Percentiles rank a stretch among this genome's conserved stretches.
phyloP scores from a whole-genome alignment of 768 basidiomycete genomes.

The Mycena crocata region DNA sequence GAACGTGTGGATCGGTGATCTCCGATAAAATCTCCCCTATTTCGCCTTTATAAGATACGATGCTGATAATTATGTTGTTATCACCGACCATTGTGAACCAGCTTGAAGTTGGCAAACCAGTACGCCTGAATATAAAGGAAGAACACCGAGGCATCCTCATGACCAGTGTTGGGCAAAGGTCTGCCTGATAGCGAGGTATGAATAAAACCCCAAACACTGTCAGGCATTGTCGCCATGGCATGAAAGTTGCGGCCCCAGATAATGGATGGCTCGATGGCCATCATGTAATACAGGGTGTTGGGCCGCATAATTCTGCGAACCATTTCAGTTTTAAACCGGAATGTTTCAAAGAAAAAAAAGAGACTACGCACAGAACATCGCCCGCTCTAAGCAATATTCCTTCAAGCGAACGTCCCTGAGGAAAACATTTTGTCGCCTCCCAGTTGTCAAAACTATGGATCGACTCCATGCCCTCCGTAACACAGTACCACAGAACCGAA shows the following conservation, averaged over 20 bases:
- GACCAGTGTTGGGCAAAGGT: neutral
- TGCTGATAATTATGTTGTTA: neutral
- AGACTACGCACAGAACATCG: neutral
- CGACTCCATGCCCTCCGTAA: neutral
- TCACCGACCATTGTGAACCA: neutral
- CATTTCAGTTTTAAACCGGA: neutral
- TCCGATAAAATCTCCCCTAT: neutral
- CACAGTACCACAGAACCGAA: neutral
- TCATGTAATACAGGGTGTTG: neutral
- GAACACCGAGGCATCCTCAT: neutral
- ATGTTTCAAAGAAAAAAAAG: neutral
- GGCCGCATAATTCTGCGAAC: neutral
- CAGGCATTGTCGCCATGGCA: neutral
- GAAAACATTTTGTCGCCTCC: neutral
- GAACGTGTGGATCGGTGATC: neutral
- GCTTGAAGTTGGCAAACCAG: conserved; percentile 1
- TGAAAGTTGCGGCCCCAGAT: neutral
- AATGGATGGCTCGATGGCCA: neutral
- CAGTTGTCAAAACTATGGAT: neutral
- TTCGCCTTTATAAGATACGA: too few relatives aligned
- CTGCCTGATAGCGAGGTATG: neutral
- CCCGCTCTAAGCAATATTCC: neutral
- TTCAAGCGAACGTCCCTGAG: neutral
- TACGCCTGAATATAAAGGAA: conserved; percentile 4
- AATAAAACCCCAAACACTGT: neutral